phyloP scores from a whole-genome alignment of 306 rosid species.

The Fragaria nilgerrensis region DNA sequence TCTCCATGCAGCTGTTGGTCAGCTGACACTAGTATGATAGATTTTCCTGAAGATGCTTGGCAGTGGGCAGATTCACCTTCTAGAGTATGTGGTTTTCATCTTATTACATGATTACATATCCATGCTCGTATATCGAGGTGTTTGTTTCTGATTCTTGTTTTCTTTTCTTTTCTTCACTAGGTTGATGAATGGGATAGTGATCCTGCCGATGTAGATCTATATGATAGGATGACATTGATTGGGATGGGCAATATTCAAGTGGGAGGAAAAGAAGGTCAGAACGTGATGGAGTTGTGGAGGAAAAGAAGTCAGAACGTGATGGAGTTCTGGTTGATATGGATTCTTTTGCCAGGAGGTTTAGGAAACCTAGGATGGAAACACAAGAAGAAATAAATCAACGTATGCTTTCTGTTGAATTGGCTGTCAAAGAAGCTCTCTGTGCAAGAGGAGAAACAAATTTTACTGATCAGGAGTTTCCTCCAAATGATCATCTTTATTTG shows the following conservation, averaged over 20 bases:
- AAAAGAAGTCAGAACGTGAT: too few relatives aligned
- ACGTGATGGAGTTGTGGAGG: too few relatives aligned
- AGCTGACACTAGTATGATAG: constrained; percentile 60
- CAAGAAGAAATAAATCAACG: constrained; percentile 88
- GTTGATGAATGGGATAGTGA: constrained; percentile 98
- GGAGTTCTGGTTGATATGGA: constrained; percentile 75
- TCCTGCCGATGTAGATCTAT: constrained; percentile 93
- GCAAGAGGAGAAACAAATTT: constrained; percentile 75
- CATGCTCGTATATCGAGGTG: neutral
- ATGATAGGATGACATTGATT: constrained; percentile 97
- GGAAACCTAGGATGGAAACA: constrained; percentile 91
- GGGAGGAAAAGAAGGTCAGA: constrained; percentile 95
- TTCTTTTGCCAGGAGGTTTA: constrained; percentile 84
- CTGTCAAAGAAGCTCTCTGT: constrained; percentile 94
- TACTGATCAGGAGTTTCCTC: constrained; percentile 99
- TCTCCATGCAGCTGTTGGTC: constrained; percentile 72
- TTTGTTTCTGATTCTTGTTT: constrained; percentile 16
- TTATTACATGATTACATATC: neutral
- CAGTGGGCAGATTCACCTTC: constrained; percentile 97
- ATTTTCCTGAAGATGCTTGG: constrained; percentile 90
- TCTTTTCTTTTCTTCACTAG: constrained; percentile 29
- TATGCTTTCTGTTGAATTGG: constrained; percentile 93
- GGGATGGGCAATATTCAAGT: constrained; percentile 99
- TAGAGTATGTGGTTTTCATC: constrained; percentile 51
- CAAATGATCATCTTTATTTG: constrained; percentile 77